Evolutionary conservation across 768 basidiomycete genomes (phyloP), one percentile per base, ranked within the genome.

Genomic region (Suillus paluster): DNA sequence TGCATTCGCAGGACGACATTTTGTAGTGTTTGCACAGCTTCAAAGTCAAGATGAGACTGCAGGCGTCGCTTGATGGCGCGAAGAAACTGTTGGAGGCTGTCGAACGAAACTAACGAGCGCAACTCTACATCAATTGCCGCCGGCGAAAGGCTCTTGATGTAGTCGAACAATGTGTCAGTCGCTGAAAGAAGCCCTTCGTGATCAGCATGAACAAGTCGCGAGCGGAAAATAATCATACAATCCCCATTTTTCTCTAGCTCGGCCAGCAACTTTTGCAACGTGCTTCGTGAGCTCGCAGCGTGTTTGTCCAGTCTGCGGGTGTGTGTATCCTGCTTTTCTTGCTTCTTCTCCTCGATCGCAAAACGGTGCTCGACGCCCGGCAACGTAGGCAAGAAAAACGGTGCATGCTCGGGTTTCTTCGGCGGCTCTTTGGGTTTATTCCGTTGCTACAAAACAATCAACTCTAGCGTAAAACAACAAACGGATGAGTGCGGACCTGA

Each of bases 391-490:
- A 99, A 80, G 82, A 99, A 99, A 81, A 99, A 99, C 0, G 97
- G 97, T 1, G 95, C 97, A 63, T 94, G 86, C 77, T 98, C 97
- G 14, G 94, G 94, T 27, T 90, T 91, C 75, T 99, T 98, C 8
- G 95, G 95, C 0, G 95, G 86, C 65, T 97, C 96, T 75, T 91
- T 95, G 14, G 97, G 95, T 80, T 96, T 97, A 74, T 99, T 99
- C 59, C 97, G 89, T 84, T 92, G 90, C 91, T 97, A 11, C 53
- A 56, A 17, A 45, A 46, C 25, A 36, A 52, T 34, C n/a, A 19
- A 39, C 55, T 63, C 34, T 39, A 33, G 34, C 14, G 57, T 30
- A 33, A 27, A 39, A 41, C 23, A 33, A 25, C 9, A 25, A 25
- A 55, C 5, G 2, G 30, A 30, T 3, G 38, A 17, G n/a, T 45